Base-by-base conservation (phyloP, 1,284 basidiomycete genomes). In the Xerocomus alliaceus region DNA sequence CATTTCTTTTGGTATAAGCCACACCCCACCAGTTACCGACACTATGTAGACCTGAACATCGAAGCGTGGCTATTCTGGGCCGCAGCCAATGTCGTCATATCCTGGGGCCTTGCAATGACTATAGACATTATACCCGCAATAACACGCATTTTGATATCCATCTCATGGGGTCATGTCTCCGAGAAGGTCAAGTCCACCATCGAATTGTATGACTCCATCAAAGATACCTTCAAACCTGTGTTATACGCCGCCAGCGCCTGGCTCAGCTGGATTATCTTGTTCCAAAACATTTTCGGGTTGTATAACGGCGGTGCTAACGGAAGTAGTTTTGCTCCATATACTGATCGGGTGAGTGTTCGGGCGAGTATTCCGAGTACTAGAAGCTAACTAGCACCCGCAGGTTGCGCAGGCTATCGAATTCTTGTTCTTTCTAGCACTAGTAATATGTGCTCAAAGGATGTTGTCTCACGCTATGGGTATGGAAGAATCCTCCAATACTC, bases 61-160 rank as follows among this genome's bases (percentile, higher is more conserved):
- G 81, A 90, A 68, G 87, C 89, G 13, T 92, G 90, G 90, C 78
- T 91, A 9, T 90, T 90, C 74, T 92, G 91, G 90, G 86, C 84
- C 12, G 90, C 90, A 5, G 83, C 87, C 37, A 92, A 92, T 72
- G 77, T 92, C 54, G 76, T 89, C 59, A 81, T 91, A 54, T 92
- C 90, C 4, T 92, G 90, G 90, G 87, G 81, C 66, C 84, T 92
- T 32, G 90, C 87, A 9, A 79, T 91, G 75, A 76, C 89, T 62
- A 79, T 91, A 66, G 87, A 92, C 71, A 76, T 92, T 56, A 72
- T 89, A 56, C 90, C 90, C 15, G 77, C 80, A 46, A 58, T 88
- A 50, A 67, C 80, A 53, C 84, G 82, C 45, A 80, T 82, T 65
- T 65, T 83, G 57, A 82, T 92, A 63, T 78, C 83, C 28, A 75